Evolutionary conservation across 768 basidiomycete genomes (phyloP).

Genomic region (Mycena metata): DNA sequence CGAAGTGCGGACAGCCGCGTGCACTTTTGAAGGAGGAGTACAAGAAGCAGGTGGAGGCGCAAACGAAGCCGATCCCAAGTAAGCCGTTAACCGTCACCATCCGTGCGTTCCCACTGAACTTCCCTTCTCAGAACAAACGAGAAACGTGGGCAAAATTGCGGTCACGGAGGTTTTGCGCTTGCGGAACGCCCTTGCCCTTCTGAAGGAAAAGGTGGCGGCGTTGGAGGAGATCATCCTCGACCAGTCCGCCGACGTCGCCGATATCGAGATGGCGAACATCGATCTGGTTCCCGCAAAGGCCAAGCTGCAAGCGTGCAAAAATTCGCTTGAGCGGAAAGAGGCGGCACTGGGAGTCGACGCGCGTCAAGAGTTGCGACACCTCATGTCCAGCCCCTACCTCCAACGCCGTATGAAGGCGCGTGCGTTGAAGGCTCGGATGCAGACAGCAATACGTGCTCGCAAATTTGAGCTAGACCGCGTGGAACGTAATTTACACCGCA

Average conservation of each 20-base stretch:
- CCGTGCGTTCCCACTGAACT: no score
- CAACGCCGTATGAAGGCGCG: not conserved
- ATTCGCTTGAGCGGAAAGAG: not conserved
- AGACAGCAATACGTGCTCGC: not conserved
- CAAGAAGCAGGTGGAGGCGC: constrained; percentile 46
- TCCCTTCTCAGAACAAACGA: not conserved
- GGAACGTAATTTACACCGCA: constrained; percentile 31
- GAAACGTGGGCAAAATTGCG: not conserved
- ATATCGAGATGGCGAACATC: not conserved
- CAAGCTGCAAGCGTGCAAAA: not conserved
- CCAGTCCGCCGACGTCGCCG: not conserved
- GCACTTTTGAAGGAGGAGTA: constrained; percentile 47
- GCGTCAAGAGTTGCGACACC: not conserved
- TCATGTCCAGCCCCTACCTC: not conserved
- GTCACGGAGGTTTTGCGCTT: not conserved
- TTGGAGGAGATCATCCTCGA: not conserved
- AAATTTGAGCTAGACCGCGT: constrained; percentile 10
- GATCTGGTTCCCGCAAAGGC: not conserved
- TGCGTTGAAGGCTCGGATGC: constrained; percentile 1
- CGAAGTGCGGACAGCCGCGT: constrained; percentile 28
- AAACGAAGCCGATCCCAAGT: constrained; percentile 32
- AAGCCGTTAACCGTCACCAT: not conserved
- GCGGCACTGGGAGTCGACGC: not conserved
- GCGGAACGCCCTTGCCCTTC: not conserved
- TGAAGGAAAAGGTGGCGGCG: not conserved